Percentiles rank a stretch among this genome's conserved stretches.
Conservation (phyloP, 2,329 filamentous ascomycete species). For the Cyclaneusma minus region DNA sequence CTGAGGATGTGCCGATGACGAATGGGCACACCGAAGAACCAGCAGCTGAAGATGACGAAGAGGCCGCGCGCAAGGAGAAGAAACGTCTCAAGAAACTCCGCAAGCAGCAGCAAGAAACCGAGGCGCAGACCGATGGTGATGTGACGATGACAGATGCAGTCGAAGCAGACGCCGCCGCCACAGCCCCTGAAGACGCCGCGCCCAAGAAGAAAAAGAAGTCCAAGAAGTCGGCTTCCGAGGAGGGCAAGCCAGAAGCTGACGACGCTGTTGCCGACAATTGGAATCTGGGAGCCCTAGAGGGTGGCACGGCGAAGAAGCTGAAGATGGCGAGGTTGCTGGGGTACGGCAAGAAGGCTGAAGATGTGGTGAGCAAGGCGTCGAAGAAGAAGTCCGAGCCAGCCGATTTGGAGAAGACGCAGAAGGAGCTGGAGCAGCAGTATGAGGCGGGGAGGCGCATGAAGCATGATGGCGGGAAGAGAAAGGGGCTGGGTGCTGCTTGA, state of each 20-base stretch:
- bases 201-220: conserved; percentile 4
- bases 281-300: conserved; percentile 16
- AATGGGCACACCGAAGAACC: conserved; percentile 3
- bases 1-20: conserved; percentile 5
- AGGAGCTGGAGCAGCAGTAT: conserved; percentile 21
- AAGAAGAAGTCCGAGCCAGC: conserved; percentile 3
- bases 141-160: conserved; percentile 1
- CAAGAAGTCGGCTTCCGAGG: conserved; percentile 1
- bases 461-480: conserved; percentile 20
- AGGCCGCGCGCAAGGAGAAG: conserved; percentile 4
- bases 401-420: conserved; percentile 15
- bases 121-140: conserved; percentile 9
- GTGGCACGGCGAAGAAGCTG: conserved; percentile 16
- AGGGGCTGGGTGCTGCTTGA: conserved; percentile 19
- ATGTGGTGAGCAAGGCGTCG: background rate
- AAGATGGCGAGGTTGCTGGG: conserved; percentile 21
- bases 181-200: conserved; percentile 1
- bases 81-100: conserved; percentile 5
- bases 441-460: conserved; percentile 21
- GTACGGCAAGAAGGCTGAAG: conserved; percentile 11
- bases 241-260: conserved; percentile 3
- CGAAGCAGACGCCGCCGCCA: background rate
- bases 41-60: conserved; percentile 5
- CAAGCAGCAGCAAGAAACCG: conserved; percentile 2
- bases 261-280: conserved; percentile 5